phyloP scores from a whole-genome alignment of 2,329 filamentous ascomycete genomes.

The Phoma herbarum region DNA sequence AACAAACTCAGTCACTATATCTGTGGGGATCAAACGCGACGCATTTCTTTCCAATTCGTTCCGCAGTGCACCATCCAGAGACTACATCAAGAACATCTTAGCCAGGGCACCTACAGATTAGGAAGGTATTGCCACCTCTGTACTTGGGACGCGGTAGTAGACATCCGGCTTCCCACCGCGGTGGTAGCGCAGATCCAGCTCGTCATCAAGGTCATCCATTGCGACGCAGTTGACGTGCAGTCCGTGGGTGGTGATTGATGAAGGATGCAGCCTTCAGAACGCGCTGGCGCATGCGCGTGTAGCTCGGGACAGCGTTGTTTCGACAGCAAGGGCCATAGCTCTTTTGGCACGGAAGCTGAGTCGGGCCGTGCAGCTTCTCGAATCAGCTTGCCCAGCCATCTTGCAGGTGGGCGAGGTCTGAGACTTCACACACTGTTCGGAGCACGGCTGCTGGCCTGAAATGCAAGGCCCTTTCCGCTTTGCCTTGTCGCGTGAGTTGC shows the following conservation, averaged over 20 bases:
- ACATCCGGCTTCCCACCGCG: slow-evolving; percentile 41
- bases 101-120: slow-evolving; percentile 13
- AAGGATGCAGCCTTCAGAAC: slow-evolving; percentile 15
- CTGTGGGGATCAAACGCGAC: slow-evolving; percentile 41
- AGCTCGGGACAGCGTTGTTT: slow-evolving; percentile 11
- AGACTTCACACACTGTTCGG: not conserved
- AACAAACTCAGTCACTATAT: slow-evolving; percentile 46
- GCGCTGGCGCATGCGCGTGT: slow-evolving; percentile 10
- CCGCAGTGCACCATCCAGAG: slow-evolving; percentile 40
- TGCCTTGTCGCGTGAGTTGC: slow-evolving; percentile 13
- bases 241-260: slow-evolving; percentile 7
- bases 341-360: not conserved
- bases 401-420: not conserved
- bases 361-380: not conserved
- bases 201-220: slow-evolving; percentile 46
- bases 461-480: slow-evolving; percentile 6
- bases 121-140: slow-evolving; percentile 33
- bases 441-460: slow-evolving; percentile 7
- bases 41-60: slow-evolving; percentile 42
- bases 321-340: slow-evolving; percentile 5
- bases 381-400: not conserved
- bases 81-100: slow-evolving; percentile 32
- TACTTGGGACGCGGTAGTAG: slow-evolving; percentile 44
- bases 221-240: slow-evolving; percentile 7
- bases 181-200: slow-evolving; percentile 44